Percentiles rank a stretch among this genome's conserved stretches.
These are phyloP conservation scores for Terfezia claveryi DNA, from an alignment of 495 filamentous ascomycete genomes.

Conservation along the genomic window DNA sequence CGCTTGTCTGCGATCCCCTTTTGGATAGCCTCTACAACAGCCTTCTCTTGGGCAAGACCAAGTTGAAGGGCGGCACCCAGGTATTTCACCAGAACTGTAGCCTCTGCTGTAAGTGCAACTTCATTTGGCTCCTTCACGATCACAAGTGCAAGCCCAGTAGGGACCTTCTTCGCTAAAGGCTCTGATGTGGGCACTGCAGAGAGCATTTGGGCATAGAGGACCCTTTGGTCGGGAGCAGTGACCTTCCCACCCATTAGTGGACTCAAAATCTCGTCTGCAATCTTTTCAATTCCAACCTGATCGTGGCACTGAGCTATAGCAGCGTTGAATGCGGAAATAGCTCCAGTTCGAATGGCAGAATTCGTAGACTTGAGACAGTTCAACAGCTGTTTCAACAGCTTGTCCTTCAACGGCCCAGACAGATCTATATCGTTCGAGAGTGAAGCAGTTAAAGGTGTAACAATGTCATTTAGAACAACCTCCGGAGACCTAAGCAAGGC, in stretches of 20 bases:
- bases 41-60: conserved; percentile 31
- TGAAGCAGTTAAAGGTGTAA: conserved; percentile 44
- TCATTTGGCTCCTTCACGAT: conserved; percentile 74
- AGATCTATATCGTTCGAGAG: conserved; percentile 53
- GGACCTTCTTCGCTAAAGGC: conserved; percentile 40
- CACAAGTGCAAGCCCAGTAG: conserved; percentile 37
- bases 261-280: conserved; percentile 50
- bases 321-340: conserved; percentile 43
- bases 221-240: conserved; percentile 56
- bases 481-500: conserved; percentile 74
- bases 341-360: conserved; percentile 47
- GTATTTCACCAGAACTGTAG: conserved; percentile 41
- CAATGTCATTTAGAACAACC: conserved; percentile 55
- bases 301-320: conserved; percentile 36
- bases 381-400: conserved; percentile 62
- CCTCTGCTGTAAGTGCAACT: conserved; percentile 49
- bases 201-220: conserved; percentile 59
- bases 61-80: conserved; percentile 35
- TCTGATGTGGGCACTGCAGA: conserved; percentile 33
- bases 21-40: conserved; percentile 42
- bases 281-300: conserved; percentile 33
- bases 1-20: conserved; percentile 78
- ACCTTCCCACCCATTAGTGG: conserved; percentile 66
- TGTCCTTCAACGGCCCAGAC: conserved; percentile 42
- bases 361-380: conserved; percentile 82